Conservation (phyloP, 306 rosid species). For the Canavalia ensiformis region DNA sequence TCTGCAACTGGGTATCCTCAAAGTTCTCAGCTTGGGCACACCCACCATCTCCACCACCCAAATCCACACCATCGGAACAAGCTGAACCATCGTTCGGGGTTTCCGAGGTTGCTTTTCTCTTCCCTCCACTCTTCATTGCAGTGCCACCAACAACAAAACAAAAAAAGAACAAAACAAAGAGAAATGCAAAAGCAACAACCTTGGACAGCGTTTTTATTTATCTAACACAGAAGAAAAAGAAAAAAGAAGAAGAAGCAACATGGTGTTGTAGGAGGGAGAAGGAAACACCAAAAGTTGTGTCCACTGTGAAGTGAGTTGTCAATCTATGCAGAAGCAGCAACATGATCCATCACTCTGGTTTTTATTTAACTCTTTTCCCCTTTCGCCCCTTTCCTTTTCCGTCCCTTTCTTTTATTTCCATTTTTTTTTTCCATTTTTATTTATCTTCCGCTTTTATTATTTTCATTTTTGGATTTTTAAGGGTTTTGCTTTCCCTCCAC, state of each 20-base stretch:
- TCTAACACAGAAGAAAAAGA: background rate
- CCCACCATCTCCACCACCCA: conserved; percentile 2
- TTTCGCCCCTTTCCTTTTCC: conserved; percentile 17
- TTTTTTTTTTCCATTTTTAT: background rate
- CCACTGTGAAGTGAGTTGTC: background rate
- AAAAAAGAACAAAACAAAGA: background rate
- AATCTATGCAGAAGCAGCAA: conserved; percentile 7
- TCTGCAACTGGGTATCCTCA: conserved; percentile 42
- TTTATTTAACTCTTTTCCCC: conserved; percentile 26
- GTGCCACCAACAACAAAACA: background rate
- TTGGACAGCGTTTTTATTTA: background rate
- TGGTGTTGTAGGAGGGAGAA: too few species aligned
- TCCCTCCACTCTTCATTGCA: conserved; percentile 60
- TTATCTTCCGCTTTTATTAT: background rate
- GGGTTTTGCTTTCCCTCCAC: conserved; percentile 8
- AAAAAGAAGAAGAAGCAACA: too few species aligned
- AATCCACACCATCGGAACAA: conserved; percentile 9
- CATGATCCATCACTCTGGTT: conserved; percentile 12
- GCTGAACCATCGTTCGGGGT: conserved; percentile 39
- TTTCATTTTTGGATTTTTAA: background rate
- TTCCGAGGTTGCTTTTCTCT: conserved; percentile 59
- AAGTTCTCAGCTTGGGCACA: background rate
- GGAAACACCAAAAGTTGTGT: conserved; percentile 18
- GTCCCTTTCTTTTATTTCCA: background rate
- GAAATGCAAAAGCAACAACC: background rate